A percentile compares a stretch with the other conserved stretches of the same genome.
Conservation (phyloP, 352 stramenopile species). For the Globisporangium echinulatum region DNA sequence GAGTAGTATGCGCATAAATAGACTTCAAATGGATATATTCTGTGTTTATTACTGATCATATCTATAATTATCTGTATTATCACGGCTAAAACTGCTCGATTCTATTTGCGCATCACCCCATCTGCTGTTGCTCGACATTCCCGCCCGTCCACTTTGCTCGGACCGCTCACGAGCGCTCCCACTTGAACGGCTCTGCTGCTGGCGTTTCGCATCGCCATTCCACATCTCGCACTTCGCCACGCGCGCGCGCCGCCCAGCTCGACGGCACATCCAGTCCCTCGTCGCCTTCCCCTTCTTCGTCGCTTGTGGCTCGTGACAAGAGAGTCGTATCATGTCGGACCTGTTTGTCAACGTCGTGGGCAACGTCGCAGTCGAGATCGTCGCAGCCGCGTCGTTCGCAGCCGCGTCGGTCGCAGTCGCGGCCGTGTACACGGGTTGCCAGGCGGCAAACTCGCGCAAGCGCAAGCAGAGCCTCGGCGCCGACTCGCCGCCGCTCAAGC, state of each 20-base stretch:
- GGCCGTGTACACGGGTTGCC: conserved; percentile 15
- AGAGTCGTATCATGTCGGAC: conserved; percentile 6
- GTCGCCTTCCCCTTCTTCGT: conserved; percentile 2
- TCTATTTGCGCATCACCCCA: not conserved
- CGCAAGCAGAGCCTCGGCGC: conserved; percentile 12
- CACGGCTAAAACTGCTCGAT: not conserved
- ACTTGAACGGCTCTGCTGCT: too few species aligned
- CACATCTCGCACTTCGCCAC: not conserved
- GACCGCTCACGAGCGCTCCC: too few species aligned
- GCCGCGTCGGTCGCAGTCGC: conserved; percentile 31
- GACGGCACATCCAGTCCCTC: not conserved
- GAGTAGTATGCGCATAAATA: too few species aligned
- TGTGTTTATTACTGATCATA: not conserved
- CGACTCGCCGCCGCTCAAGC: conserved; percentile 22
- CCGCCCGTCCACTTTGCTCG: not conserved
- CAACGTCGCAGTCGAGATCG: conserved; percentile 36
- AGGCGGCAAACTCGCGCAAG: conserved; percentile 18
- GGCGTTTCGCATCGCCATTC: not conserved
- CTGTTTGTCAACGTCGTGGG: conserved; percentile 25
- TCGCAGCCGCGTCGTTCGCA: conserved; percentile 41
- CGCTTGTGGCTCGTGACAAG: not conserved
- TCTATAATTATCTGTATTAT: too few species aligned
- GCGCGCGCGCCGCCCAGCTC: not conserved
- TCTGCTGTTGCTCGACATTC: not conserved
- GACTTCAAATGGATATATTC: too few species aligned